Evolutionary conservation across 371 early-diverging fungal genomes (phyloP).

Genomic region (Capniomyces stellatus): DNA sequence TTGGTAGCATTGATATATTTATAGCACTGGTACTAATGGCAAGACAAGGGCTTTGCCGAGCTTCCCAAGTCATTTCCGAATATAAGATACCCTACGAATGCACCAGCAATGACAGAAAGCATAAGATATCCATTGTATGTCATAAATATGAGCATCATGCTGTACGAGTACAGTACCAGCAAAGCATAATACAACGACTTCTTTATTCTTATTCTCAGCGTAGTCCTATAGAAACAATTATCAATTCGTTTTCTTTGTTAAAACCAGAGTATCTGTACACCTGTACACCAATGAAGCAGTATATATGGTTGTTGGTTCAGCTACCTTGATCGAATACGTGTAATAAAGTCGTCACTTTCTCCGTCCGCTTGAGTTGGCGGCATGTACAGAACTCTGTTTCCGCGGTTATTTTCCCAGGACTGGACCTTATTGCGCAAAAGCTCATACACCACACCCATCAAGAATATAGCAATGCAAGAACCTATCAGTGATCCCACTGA

Average conservation of each 20-base stretch:
- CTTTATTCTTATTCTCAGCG: conserved; percentile 18
- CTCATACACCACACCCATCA: conserved; percentile 43
- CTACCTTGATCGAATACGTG: conserved; percentile 1
- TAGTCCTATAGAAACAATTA: background rate
- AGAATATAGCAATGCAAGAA: conserved; percentile 36
- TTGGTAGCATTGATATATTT: no score
- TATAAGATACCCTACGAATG: conserved; percentile 48
- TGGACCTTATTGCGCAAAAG: conserved; percentile 30
- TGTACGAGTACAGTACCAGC: conserved; percentile 48
- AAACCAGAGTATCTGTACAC: no score
- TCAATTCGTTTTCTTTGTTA: background rate
- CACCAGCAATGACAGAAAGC: conserved; percentile 43
- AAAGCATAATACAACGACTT: conserved; percentile 42
- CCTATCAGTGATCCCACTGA: conserved; percentile 27
- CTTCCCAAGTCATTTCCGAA: conserved; percentile 23
- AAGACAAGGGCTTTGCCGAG: background rate
- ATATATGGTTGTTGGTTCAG: no score
- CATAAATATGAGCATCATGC: conserved; percentile 75
- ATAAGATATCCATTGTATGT: conserved; percentile 68
- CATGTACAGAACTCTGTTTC: background rate
- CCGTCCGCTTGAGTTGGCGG: background rate
- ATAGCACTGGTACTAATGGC: no score
- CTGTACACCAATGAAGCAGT: no score
- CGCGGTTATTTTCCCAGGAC: conserved; percentile 24
- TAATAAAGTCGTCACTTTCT: conserved; percentile 7